Evolutionary conservation across 2,329 filamentous ascomycete genomes (phyloP).

Genomic region (Cladosporium velox): DNA sequence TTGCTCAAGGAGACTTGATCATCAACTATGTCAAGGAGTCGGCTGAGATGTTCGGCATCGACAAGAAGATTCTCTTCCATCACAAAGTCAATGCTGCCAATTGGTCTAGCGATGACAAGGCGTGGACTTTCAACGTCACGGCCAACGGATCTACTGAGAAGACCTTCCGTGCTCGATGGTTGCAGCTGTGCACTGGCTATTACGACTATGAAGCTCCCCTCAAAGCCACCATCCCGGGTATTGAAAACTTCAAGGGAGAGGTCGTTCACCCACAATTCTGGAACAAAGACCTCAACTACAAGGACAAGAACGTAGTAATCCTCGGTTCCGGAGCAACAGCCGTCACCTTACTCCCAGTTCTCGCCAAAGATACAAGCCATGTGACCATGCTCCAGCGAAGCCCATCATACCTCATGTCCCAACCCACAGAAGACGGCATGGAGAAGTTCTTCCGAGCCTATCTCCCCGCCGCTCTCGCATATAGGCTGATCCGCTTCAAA

Average conservation of each 20-base stretch:
- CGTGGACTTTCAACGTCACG: constrained; percentile 46
- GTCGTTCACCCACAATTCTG: constrained; percentile 75
- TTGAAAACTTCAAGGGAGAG: constrained; percentile 65
- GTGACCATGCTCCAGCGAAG: constrained; percentile 82
- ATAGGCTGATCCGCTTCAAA: constrained; percentile 38
- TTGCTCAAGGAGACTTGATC: constrained; percentile 49
- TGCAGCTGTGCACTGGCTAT: constrained; percentile 67
- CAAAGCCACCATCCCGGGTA: constrained; percentile 63
- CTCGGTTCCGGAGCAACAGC: constrained; percentile 80
- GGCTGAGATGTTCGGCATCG: constrained; percentile 47
- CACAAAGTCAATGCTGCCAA: constrained; percentile 45
- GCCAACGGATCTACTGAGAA: constrained; percentile 40
- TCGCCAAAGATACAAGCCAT: constrained; percentile 64
- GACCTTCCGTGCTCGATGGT: constrained; percentile 48
- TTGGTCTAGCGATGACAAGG: constrained; percentile 52
- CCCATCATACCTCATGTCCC: constrained; percentile 59
- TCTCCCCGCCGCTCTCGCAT: constrained; percentile 28
- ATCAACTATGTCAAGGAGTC: constrained; percentile 48
- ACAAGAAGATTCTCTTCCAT: constrained; percentile 48
- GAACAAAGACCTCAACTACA: constrained; percentile 68
- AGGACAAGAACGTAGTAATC: constrained; percentile 67
- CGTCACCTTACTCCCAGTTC: constrained; percentile 70
- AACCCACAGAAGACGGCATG: constrained; percentile 32
- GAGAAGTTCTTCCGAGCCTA: constrained; percentile 31
- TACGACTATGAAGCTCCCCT: constrained; percentile 71